A percentile compares a stretch with the other conserved stretches of the same genome.
phyloP scores from a whole-genome alignment of 1,139 yeast species.

The Candida dubliniensis region DNA sequence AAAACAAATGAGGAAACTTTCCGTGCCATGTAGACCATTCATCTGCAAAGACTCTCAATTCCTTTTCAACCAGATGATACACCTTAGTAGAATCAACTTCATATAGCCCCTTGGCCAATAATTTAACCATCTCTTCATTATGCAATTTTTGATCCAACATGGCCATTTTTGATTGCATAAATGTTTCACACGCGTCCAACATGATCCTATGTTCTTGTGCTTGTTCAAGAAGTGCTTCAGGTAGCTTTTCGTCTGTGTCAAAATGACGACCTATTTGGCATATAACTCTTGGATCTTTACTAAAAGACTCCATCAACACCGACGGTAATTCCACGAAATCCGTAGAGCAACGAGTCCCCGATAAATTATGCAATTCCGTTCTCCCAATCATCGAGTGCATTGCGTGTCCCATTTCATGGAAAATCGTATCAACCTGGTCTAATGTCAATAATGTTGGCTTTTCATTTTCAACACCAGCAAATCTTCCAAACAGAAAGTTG shows the following conservation, averaged over 20 bases:
- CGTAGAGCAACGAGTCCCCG: constrained; percentile 94
- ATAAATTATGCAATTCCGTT: constrained; percentile 83
- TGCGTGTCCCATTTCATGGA: constrained; percentile 99
- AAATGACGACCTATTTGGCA: constrained; percentile 73
- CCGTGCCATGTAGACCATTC: constrained; percentile 85
- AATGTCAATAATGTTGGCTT: constrained; percentile 56
- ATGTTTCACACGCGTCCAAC: constrained; percentile 71
- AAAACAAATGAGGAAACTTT: constrained; percentile 87
- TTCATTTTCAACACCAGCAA: constrained; percentile 26
- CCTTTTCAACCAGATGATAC: constrained; percentile 65
- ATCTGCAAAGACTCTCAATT: constrained; percentile 59
- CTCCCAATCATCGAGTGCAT: constrained; percentile 96
- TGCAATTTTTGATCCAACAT: constrained; percentile 82
- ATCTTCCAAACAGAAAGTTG: constrained; percentile 21
- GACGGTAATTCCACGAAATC: constrained; percentile 97
- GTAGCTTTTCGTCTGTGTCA: constrained; percentile 63
- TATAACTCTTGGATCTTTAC: constrained; percentile 76
- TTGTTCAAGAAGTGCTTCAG: constrained; percentile 46
- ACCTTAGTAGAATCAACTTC: constrained; percentile 53
- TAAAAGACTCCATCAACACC: constrained; percentile 90
- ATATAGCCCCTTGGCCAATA: constrained; percentile 20
- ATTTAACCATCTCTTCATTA: constrained; percentile 39
- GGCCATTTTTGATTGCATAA: constrained; percentile 89
- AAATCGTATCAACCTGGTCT: constrained; percentile 86
- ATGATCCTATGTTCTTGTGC: constrained; percentile 55